A percentile compares a stretch with the other conserved stretches of the same genome.
Conservation (phyloP, 1,284 basidiomycete species). For the Chalciporus sp. region DNA sequence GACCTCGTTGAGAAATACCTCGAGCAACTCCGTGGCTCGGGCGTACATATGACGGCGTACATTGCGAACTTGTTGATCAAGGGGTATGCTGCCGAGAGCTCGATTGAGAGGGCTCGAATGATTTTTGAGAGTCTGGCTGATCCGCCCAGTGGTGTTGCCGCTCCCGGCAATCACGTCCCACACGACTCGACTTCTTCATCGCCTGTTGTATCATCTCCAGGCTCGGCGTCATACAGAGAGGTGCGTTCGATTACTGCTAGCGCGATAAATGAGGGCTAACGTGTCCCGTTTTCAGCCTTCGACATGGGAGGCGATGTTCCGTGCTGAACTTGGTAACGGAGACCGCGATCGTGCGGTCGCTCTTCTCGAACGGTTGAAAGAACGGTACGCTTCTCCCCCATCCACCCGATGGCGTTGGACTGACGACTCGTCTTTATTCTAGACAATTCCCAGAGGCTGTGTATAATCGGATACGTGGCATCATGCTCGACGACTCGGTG, state of each 20-base stretch:
- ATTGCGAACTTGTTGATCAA: conserved; percentile 93
- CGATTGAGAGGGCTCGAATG: conserved; percentile 69
- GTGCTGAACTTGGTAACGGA: conserved; percentile 84
- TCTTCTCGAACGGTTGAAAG: conserved; percentile 76
- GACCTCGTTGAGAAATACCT: conserved; percentile 81
- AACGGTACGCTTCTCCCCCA: conserved; percentile 51
- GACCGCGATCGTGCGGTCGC: conserved; percentile 71
- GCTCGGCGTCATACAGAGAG: conserved; percentile 84
- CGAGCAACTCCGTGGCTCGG: conserved; percentile 59
- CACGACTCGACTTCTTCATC: conserved; percentile 46
- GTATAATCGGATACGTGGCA: conserved; percentile 64
- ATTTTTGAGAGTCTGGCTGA: conserved; percentile 92
- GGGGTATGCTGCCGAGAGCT: conserved; percentile 77
- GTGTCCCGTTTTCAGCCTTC: conserved; percentile 58
- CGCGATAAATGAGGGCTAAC: conserved; percentile 3
- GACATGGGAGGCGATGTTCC: conserved; percentile 94
- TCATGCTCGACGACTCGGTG: conserved; percentile 57
- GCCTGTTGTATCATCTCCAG: conserved; percentile 22
- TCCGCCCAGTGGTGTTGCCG: conserved; percentile 84
- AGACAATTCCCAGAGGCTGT: conserved; percentile 78
- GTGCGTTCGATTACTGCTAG: conserved; percentile 50
- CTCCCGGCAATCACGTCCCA: conserved; percentile 84
- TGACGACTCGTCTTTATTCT: conserved; percentile 1
- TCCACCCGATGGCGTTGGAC: background rate
- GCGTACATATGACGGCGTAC: conserved; percentile 92